Evolutionary conservation across 2,329 filamentous ascomycete genomes (phyloP), one percentile per base, ranked within the genome.

Genomic region (Dothideomycetidae sp.): DNA sequence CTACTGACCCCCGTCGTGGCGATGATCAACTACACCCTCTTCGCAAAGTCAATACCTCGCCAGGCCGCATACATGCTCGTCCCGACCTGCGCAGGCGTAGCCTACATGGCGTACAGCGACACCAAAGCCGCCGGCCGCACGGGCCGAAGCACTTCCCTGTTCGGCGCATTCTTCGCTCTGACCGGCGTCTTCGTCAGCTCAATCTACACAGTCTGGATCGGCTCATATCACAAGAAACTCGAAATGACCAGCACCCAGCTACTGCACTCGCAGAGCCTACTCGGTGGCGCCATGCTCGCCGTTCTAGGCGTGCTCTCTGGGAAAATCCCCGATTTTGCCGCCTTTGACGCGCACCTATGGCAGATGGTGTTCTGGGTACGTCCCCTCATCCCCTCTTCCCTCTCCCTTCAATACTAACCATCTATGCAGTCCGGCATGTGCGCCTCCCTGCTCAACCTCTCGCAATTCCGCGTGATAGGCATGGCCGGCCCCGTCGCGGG

Each of bases 131-230:
- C 38, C 4, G 69, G 16, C 66, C 65, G 13, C 52, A 59, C 2
- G 49, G 70, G 70, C 54, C 21, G n/a, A 26, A 69, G 67, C 0
- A 78, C 74, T 1, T 66, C 66, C 11, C 57, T 60, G 0, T 52
- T 76, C 23, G 75, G 76, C 11, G 67, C 78, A 3, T 50, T 74
- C 21, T 79, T 79, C 50, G 74, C 76, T 13, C 69, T 80, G 39
- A 49, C 57, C 2, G 75, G 75, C 33, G 74, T 80, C 7, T 64
- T 76, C 37, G 73, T 74, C n/a, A 78, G 73, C 21, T 74, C 73
- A 2, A 55, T 81, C 10, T 81, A 81, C 53, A 80, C 75, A 0
- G 71, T 80, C 41, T 78, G 73, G 73, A 77, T 80, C 50, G 67
- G 70, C 37, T 69, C 67, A 48, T 79, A 75, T 50, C 73, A 78